Evolutionary conservation across 768 basidiomycete species (phyloP), one percentile per base, ranked within the genome.

Genomic region (Rubroboletus pulcherrimus): DNA sequence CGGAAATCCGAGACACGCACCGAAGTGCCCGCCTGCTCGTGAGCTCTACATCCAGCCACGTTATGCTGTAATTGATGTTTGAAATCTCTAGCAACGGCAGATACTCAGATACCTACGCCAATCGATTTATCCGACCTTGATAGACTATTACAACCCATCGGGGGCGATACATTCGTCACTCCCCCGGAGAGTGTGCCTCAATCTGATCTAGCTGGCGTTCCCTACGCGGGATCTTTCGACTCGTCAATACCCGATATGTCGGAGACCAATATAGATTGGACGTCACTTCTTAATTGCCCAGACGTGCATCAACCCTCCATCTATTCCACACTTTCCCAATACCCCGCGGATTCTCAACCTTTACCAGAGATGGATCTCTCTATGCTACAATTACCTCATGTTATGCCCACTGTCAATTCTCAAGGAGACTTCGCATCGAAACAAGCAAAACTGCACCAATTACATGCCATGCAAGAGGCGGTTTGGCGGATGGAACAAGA

Each of bases 401-500:
- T 46, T 14, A n/a, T 21, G 1, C 53, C 63, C 1, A 1, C 39
- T 17, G 19, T 34, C 11, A 12, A 37, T 4, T n/a, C 44, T 15
- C 49, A 35, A 46, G 17, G 4, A 4, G 57, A 61, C 17, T n/a
- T 15, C 7, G 35, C 51, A 31, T 59, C 47, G 12, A 61, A 52
- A 38, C 56, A 59, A 26, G 55, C 43, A 26, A 69, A 65, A 33
- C 31, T 69, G 10, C 41, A 53, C n/a, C 69, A 51, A 49, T 52
- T 54, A 5, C 64, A 64, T 17, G 62, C 58, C 26, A 69, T 77
- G 64, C 71, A 73, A 55, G 71, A 75, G 37, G 71, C 62, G 7
- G 63, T 72, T 6, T 61, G 67, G n/a, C 66, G 54, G 56, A 64
- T 76, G 43, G 71, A 75, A 15, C 55, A 61, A 8, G 75, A 75